Conservation (phyloP, 345 rosid genomes). For the Theobroma cacao region DNA sequence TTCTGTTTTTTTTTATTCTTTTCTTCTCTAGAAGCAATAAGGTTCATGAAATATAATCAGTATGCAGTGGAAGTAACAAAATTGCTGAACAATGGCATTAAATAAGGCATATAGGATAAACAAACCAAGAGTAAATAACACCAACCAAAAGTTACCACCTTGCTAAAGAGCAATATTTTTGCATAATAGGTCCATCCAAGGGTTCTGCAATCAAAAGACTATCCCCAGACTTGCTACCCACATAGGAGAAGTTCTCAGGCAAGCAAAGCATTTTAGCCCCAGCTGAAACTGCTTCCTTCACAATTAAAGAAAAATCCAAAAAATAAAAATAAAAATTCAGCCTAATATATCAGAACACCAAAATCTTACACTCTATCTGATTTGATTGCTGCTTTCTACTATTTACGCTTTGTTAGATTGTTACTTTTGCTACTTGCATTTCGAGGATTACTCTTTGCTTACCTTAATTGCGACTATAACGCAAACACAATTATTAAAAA, state of each 20-base stretch:
- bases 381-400: no score
- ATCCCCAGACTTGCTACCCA: slow-evolving; percentile 65
- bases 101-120: not conserved
- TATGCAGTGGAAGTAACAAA: not conserved
- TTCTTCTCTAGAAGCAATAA: not conserved
- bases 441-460: not conserved
- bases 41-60: not conserved
- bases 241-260: slow-evolving; percentile 80
- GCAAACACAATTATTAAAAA: not conserved
- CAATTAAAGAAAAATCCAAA: slow-evolving; percentile 7
- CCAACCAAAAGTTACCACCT: slow-evolving; percentile 39
- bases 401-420: not conserved
- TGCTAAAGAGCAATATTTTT: slow-evolving; percentile 76
- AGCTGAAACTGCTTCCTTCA: slow-evolving; percentile 78
- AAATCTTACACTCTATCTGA: not conserved
- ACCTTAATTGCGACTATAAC: not conserved
- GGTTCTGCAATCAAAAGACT: slow-evolving; percentile 71
- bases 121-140: not conserved
- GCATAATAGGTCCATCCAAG: slow-evolving; percentile 81
- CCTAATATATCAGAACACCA: not conserved
- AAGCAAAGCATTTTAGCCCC: slow-evolving; percentile 88
- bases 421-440: no score
- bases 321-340: no score
- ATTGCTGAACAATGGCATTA: not conserved
- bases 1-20: not conserved